Percentiles rank a stretch among this genome's conserved stretches.
phyloP scores from a whole-genome alignment of 2,329 filamentous ascomycete species.

The Penicillium sclerotiorum region DNA sequence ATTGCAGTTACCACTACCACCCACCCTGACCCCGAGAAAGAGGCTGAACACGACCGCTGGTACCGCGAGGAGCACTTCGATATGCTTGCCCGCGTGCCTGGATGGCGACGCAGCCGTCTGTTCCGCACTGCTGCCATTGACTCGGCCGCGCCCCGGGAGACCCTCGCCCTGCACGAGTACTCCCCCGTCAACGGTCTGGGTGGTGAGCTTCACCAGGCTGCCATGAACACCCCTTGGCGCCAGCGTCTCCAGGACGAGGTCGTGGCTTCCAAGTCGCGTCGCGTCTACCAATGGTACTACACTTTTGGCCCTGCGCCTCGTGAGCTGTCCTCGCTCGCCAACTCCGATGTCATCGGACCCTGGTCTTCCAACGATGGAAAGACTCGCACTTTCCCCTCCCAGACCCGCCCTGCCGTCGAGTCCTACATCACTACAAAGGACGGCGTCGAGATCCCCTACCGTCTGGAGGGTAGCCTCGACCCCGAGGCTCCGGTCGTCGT shows the following conservation, averaged over 20 bases:
- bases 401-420: conserved; percentile 58
- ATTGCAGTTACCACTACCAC: conserved; percentile 64
- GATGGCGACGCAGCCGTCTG: conserved; percentile 74
- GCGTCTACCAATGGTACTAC: conserved; percentile 74
- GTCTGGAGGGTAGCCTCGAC: conserved; percentile 71
- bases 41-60: conserved; percentile 67
- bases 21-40: conserved; percentile 52
- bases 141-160: conserved; percentile 57
- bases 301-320: conserved; percentile 75
- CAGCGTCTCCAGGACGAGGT: conserved; percentile 61
- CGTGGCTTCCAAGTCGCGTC: conserved; percentile 59
- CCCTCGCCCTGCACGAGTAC: conserved; percentile 74
- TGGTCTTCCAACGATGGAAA: conserved; percentile 60
- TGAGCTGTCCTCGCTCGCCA: conserved; percentile 62
- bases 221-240: conserved; percentile 64
- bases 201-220: conserved; percentile 65
- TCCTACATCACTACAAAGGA: conserved; percentile 72
- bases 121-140: conserved; percentile 70
- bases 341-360: conserved; percentile 49
- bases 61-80: conserved; percentile 73
- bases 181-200: conserved; percentile 66
- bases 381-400: conserved; percentile 55
- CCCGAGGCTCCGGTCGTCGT: conserved; percentile 71
- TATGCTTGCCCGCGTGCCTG: conserved; percentile 72
- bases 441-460: conserved; percentile 69